Base-by-base conservation (phyloP, 148 eudicot species). In the Camellia lanceoleosa region DNA sequence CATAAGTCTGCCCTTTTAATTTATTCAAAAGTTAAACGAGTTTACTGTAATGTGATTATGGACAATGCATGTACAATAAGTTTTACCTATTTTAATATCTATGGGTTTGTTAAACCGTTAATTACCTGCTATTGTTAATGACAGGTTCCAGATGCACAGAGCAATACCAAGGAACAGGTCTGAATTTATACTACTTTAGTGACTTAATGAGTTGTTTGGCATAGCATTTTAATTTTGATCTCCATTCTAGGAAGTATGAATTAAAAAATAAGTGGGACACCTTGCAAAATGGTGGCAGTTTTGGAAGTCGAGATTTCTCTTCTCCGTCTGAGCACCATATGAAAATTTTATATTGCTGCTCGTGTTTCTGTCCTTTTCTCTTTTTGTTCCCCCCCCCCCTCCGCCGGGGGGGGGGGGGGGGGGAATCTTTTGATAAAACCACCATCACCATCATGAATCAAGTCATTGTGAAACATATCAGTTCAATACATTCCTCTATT, bases 101-200 rank as follows among this genome's bases (percentile, higher is more conserved):
- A 56, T 68, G 6, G 3, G 3, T n/a, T 12, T 2, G 23, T 43
- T 64, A 43, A 3, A 80, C 12, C 73, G 63, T 76, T 73, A 8
- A 60, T 47, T 23, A 38, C 42, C 67, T 47, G 46, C 42, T 54
- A 38, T 80, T 64, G n/a, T 70, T 65, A 60, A 59, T 79, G 75
- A 76, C 92, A 95, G 98, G 91, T 72, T 79, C 68, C 82, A 59
- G 83, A 83, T 63, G 82, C 83, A 18, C 81, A 78, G 69, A 82
- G 74, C 70, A 80, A 67, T 56, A 76, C 81, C 9, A 84, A 78
- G 69, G 87, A 86, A 66, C 92, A 92, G 97, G 98, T 92, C 66
- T 52, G n/a, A 23, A n/a, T 16, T 44, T 71, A 23, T 19, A 69
- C 30, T 59, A 67, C 65, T 76, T 66, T 7, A 8, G 52, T 75